Conservation (phyloP, 2,329 filamentous ascomycete genomes). For the Podosphaera leucotricha region DNA sequence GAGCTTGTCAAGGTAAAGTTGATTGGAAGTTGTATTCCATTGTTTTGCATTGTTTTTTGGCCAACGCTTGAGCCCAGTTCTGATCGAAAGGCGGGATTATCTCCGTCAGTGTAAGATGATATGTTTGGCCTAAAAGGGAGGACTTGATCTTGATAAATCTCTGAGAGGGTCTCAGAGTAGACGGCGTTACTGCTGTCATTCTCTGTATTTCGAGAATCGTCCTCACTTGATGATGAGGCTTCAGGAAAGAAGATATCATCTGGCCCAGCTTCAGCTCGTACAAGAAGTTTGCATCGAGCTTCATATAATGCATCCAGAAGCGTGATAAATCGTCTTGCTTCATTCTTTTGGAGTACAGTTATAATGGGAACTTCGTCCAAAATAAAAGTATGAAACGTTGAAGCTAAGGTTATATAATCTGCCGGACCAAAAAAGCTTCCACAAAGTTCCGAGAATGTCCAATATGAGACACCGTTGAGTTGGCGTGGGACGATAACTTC, state of each 20-base stretch:
- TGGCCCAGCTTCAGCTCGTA: conserved; percentile 42
- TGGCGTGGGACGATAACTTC: conserved; percentile 33
- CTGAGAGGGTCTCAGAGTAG: conserved; percentile 41
- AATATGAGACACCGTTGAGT: conserved; percentile 32
- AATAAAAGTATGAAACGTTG: conserved; percentile 56
- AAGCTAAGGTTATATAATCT: conserved; percentile 64
- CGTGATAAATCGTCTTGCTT: conserved; percentile 59
- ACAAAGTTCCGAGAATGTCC: conserved; percentile 47
- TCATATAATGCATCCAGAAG: conserved; percentile 63
- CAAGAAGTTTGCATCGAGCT: conserved; percentile 51
- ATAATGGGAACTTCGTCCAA: conserved; percentile 46
- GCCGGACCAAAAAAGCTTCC: conserved; percentile 44
- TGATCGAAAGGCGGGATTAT: conserved; percentile 26
- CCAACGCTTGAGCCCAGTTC: conserved; percentile 34
- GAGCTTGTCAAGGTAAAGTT: conserved; percentile 45
- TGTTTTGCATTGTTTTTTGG: conserved; percentile 13
- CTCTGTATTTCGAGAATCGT: conserved; percentile 18
- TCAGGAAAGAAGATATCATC: conserved; percentile 63
- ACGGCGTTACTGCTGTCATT: conserved; percentile 25
- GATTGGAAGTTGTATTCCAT: conserved; percentile 17
- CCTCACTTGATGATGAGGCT: conserved; percentile 3
- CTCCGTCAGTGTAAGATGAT: conserved; percentile 31
- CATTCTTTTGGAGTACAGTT: conserved; percentile 48
- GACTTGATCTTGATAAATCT: conserved; percentile 57
- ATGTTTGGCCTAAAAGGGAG: conserved; percentile 62